Percentiles rank a stretch among this genome's conserved stretches.
Conservation (phyloP, 2,329 filamentous ascomycete genomes). For the Didymella pomorum region DNA sequence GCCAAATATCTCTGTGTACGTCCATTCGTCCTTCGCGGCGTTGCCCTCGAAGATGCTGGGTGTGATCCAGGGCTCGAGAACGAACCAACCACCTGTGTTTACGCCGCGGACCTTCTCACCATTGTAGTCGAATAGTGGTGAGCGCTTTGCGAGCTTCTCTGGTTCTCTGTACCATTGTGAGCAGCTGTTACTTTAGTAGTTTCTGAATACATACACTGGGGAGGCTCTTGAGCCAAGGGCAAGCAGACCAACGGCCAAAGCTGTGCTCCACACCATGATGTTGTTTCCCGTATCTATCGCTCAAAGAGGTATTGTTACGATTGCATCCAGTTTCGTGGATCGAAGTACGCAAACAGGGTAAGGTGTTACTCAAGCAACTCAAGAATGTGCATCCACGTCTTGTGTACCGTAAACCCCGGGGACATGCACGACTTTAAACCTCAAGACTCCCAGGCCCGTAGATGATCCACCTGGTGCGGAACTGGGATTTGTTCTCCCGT, state of each 20-base stretch:
- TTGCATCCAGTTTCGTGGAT: slow-evolving; percentile 21
- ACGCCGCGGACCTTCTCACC: slow-evolving; percentile 67
- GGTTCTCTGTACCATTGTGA: slow-evolving; percentile 2
- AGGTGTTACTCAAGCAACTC: slow-evolving; percentile 23
- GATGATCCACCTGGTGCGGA: slow-evolving; percentile 11
- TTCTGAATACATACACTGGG: slow-evolving; percentile 34
- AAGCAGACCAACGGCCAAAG: slow-evolving; percentile 42
- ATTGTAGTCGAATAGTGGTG: slow-evolving; percentile 61
- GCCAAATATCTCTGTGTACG: slow-evolving; percentile 60
- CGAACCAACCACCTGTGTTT: slow-evolving; percentile 71
- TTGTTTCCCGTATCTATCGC: slow-evolving; percentile 16
- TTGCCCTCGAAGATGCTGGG: slow-evolving; percentile 66
- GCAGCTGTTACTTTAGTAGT: background rate
- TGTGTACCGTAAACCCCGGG: slow-evolving; percentile 12
- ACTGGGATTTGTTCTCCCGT: slow-evolving; percentile 14
- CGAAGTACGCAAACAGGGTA: slow-evolving; percentile 8
- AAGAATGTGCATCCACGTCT: slow-evolving; percentile 15
- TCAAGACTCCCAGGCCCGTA: slow-evolving; percentile 7
- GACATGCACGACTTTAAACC: slow-evolving; percentile 22
- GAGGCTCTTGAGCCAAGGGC: slow-evolving; percentile 42
- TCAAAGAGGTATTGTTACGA: slow-evolving; percentile 14
- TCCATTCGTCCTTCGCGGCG: slow-evolving; percentile 66
- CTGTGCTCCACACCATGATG: slow-evolving; percentile 40
- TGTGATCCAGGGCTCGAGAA: slow-evolving; percentile 71
- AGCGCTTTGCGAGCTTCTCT: slow-evolving; percentile 39